phyloP scores from a whole-genome alignment of 208 protist genomes.

The Endotrypanum monterogeii region DNA sequence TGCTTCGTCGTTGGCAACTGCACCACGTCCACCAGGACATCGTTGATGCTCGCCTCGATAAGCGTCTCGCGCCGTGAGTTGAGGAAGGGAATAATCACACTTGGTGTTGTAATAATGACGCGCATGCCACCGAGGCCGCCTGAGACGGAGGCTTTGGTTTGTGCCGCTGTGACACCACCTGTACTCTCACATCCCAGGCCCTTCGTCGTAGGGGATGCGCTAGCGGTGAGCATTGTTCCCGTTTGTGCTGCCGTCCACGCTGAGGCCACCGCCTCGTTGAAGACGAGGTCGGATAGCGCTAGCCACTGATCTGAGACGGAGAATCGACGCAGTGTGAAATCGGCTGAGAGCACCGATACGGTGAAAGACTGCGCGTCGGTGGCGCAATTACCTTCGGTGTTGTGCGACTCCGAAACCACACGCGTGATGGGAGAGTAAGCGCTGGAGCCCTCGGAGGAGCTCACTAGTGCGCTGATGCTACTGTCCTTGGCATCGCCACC shows the following conservation, averaged over 20 bases:
- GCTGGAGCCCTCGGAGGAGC: background rate
- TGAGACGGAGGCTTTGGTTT: background rate
- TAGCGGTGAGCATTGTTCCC: background rate
- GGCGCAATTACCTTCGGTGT: background rate
- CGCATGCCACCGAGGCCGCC: conserved; percentile 38
- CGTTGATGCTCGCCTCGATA: conserved; percentile 65
- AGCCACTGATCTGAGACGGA: conserved; percentile 88
- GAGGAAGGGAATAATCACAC: conserved; percentile 75
- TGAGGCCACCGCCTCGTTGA: conserved; percentile 63
- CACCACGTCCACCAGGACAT: conserved; percentile 66
- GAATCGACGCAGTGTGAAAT: conserved; percentile 84
- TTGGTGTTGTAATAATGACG: conserved; percentile 63
- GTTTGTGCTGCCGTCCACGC: conserved; percentile 42
- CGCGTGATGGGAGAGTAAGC: background rate
- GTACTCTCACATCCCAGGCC: background rate
- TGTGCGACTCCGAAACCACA: background rate
- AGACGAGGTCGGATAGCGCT: conserved; percentile 73
- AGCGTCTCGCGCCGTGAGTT: conserved; percentile 56
- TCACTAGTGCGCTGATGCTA: background rate
- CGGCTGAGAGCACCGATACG: conserved; percentile 57
- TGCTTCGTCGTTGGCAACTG: conserved; percentile 37
- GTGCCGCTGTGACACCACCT: background rate
- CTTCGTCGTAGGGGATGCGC: background rate
- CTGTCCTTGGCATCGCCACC: background rate
- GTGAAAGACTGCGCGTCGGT: conserved; percentile 25